phyloP scores from a whole-genome alignment of 2,329 filamentous ascomycete species.

The Fusarium heterosporum region DNA sequence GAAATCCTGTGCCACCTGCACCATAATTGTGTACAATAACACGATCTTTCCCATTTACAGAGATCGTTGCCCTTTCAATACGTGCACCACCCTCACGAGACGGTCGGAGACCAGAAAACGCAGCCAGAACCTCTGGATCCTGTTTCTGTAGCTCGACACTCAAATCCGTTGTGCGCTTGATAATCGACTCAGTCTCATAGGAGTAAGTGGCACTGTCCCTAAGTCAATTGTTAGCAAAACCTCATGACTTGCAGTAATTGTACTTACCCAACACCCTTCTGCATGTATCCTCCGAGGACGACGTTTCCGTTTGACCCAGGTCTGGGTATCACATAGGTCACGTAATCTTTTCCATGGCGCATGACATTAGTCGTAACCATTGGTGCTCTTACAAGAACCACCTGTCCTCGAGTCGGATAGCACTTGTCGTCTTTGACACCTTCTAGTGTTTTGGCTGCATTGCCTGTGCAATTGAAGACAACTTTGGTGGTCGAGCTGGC shows the following conservation, averaged over 20 bases:
- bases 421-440: conserved; percentile 4
- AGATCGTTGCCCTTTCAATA: not conserved
- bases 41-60: not conserved
- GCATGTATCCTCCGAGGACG: conserved; percentile 9
- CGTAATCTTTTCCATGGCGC: conserved; percentile 7
- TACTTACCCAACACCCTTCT: not conserved
- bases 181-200: not conserved
- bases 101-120: conserved; percentile 4
- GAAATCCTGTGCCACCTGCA: conserved; percentile 8
- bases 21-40: conserved; percentile 7
- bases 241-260: fast-evolving
- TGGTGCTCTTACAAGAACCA: not conserved
- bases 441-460: not conserved
- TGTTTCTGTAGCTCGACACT: not conserved
- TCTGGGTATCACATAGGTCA: not conserved
- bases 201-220: conserved; percentile 3
- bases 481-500: fast-evolving
- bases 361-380: not conserved
- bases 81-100: conserved; percentile 4
- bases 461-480: not conserved
- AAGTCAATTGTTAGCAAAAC: fast-evolving
- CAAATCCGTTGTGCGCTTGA: not conserved
- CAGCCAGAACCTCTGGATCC: not conserved
- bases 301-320: conserved; percentile 14
- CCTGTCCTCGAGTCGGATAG: conserved; percentile 4